Percentiles rank a stretch among this genome's conserved stretches.
These are phyloP conservation scores for Arctium minus DNA, from an alignment of 129 eudicot genomes.

Conservation along the genomic window DNA sequence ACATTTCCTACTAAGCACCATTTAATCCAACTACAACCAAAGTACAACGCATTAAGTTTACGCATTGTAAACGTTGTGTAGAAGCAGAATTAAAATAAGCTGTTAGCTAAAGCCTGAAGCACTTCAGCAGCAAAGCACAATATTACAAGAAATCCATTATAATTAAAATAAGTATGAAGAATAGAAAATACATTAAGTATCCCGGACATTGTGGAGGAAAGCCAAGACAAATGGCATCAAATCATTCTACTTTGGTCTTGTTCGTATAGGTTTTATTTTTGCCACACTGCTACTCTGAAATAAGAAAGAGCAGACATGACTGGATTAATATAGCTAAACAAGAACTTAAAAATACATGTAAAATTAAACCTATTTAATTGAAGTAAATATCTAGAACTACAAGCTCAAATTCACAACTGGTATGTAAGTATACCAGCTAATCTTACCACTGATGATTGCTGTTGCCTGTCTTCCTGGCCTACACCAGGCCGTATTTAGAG, in stretches of 20 bases:
- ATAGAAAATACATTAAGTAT: slow-evolving; percentile 50
- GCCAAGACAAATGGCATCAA: slow-evolving; percentile 36
- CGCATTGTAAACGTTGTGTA: background rate
- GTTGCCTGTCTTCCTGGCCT: background rate
- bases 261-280: slow-evolving; percentile 8
- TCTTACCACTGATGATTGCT: background rate
- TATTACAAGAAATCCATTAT: background rate
- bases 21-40: background rate
- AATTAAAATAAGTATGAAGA: background rate
- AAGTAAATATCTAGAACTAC: slow-evolving; percentile 9
- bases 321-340: background rate
- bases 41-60: background rate
- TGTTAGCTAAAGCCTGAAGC: background rate
- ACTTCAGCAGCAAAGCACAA: slow-evolving; percentile 8
- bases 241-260: slow-evolving; percentile 26
- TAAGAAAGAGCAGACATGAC: slow-evolving; percentile 5
- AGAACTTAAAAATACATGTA: background rate
- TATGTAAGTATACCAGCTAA: background rate
- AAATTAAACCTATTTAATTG: background rate
- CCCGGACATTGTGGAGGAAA: slow-evolving; percentile 56
- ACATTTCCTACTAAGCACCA: background rate
- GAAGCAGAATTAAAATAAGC: background rate
- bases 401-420: background rate
- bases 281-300: slow-evolving; percentile 16
- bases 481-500: background rate